Conservation (phyloP, 202 grass and related monocot genomes). For the Elaeis oleifera region DNA sequence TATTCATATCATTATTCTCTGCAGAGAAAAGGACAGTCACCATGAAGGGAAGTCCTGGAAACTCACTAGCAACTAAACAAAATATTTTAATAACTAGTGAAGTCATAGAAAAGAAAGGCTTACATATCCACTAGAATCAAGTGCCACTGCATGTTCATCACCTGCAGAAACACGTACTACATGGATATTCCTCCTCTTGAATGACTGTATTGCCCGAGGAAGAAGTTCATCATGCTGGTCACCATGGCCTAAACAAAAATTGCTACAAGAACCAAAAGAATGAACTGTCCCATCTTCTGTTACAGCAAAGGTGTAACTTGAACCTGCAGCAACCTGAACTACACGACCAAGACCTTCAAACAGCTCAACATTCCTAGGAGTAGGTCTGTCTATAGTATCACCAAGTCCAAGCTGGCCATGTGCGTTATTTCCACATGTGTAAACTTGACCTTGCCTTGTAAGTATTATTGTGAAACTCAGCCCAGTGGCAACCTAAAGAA, state of each 20-base stretch:
- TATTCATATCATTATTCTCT: too few relatives aligned
- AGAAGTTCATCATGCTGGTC: conserved; percentile 87
- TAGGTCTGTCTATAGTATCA: conserved; percentile 63
- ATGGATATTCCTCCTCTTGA: conserved; percentile 80
- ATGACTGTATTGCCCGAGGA: conserved; percentile 79
- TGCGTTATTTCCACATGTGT: conserved; percentile 85
- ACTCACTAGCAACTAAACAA: too few relatives aligned
- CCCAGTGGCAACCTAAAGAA: conserved; percentile 62
- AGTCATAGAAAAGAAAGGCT: conserved; percentile 20
- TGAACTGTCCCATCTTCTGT: conserved; percentile 79
- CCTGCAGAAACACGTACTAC: conserved; percentile 85
- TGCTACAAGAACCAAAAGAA: conserved; percentile 88
- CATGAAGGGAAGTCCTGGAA: too few relatives aligned
- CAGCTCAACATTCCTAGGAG: conserved; percentile 53
- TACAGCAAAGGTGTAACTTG: conserved; percentile 87
- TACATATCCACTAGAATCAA: conserved; percentile 79
- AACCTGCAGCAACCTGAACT: conserved; percentile 87
- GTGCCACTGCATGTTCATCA: conserved; percentile 94
- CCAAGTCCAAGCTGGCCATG: conserved; percentile 97
- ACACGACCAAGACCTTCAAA: conserved; percentile 52
- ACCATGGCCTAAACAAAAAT: conserved; percentile 93
- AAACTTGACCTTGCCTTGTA: conserved; percentile 61
- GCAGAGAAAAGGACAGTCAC: too few relatives aligned
- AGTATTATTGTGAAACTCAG: conserved; percentile 87
- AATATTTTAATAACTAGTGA: neutral